Evolutionary conservation across 768 basidiomycete genomes (phyloP).

Genomic region (Phylloporus arenicola): DNA sequence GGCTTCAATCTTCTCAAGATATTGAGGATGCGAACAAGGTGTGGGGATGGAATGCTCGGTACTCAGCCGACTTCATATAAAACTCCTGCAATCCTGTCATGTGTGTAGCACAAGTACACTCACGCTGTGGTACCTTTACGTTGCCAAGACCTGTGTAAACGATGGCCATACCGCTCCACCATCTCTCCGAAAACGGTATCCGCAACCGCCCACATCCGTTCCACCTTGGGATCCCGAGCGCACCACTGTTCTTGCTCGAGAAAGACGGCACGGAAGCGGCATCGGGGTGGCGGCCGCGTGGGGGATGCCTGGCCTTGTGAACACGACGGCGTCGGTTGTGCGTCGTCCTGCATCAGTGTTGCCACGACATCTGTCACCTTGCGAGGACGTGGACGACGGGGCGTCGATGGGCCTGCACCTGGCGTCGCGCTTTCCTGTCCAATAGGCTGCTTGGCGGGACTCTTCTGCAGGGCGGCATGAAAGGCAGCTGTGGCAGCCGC

Average conservation of each 20-base stretch:
- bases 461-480: constrained; percentile 12
- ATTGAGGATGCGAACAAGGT: too few species aligned
- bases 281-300: constrained; percentile 19
- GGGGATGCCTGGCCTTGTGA: constrained; percentile 11
- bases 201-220: too few species aligned
- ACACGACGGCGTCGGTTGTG: constrained; percentile 21
- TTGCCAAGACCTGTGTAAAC: constrained; percentile 1
- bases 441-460: constrained; percentile 2
- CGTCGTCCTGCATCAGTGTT: constrained; percentile 12
- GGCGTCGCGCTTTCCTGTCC: not conserved
- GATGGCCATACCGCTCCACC: constrained; percentile 10
- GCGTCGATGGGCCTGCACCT: constrained; percentile 28
- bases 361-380: constrained; percentile 1
- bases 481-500: constrained; percentile 12
- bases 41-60: too few species aligned
- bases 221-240: too few species aligned
- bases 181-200: constrained; percentile 9
- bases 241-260: too few species aligned
- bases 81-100: too few species aligned
- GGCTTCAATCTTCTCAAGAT: too few species aligned
- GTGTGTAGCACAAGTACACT: not conserved
- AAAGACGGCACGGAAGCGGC: too few species aligned
- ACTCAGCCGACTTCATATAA: too few species aligned
- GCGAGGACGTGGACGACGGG: constrained; percentile 12
- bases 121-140: too few species aligned